phyloP scores from a whole-genome alignment of 805 yeast genomes.

The Candida montana region DNA sequence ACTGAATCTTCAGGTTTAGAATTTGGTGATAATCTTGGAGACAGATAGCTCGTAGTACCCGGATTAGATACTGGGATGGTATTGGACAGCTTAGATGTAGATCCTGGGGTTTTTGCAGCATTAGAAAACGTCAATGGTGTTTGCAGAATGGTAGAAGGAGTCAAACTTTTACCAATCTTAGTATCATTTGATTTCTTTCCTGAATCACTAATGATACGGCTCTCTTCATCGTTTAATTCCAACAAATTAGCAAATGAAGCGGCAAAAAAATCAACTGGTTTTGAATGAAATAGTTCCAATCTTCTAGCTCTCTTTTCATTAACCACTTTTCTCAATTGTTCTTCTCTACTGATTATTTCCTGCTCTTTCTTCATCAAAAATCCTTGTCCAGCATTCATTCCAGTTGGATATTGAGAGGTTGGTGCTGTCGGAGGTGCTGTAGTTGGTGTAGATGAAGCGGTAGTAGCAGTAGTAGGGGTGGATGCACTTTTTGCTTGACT shows the following conservation, averaged over 20 bases:
- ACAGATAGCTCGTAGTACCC: constrained; percentile 14
- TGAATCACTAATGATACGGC: constrained; percentile 16
- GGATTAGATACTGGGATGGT: constrained; percentile 1
- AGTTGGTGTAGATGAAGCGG: neutral
- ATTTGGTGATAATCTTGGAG: constrained; percentile 23
- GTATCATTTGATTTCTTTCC: constrained; percentile 16
- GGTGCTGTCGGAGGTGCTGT: constrained; percentile 3
- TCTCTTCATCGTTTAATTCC: constrained; percentile 24
- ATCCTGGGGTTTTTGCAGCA: constrained; percentile 23
- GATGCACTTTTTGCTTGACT: constrained; percentile 4
- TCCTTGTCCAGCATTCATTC: constrained; percentile 7
- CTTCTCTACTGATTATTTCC: constrained; percentile 19
- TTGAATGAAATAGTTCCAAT: constrained; percentile 16
- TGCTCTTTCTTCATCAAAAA: constrained; percentile 22
- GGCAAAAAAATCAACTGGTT: constrained; percentile 22
- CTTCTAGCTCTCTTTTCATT: constrained; percentile 21
- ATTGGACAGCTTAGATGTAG: constrained; percentile 13
- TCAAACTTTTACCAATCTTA: constrained; percentile 21
- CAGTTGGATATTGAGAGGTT: constrained; percentile 1
- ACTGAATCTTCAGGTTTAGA: constrained; percentile 4
- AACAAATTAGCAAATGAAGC: constrained; percentile 24
- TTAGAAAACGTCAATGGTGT: constrained; percentile 25
- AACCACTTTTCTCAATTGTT: constrained; percentile 10
- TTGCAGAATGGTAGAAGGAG: constrained; percentile 26
- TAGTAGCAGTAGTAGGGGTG: constrained; percentile 4